A percentile compares a stretch with the other conserved stretches of the same genome.
Conservation (phyloP, 2,329 filamentous ascomycete genomes). For the Trichocomaceae sp. region DNA sequence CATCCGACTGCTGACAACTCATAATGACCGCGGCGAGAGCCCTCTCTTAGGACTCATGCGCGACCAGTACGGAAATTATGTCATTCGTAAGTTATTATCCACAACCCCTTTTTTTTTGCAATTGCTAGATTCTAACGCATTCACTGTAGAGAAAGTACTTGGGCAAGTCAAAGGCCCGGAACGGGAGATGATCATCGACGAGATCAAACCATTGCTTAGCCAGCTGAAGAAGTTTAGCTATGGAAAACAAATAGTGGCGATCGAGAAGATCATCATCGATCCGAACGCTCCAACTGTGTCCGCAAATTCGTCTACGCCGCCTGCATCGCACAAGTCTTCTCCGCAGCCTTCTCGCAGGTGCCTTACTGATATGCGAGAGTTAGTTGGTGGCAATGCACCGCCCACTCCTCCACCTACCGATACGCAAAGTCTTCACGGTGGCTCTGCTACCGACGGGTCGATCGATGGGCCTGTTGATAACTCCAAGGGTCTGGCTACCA, state of each 20-base stretch:
- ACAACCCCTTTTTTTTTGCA: neutral
- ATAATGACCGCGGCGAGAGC: conserved; percentile 58
- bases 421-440: conserved; percentile 48
- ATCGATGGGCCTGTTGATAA: conserved; percentile 38
- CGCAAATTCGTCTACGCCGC: conserved; percentile 32
- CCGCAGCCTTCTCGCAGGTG: conserved; percentile 30
- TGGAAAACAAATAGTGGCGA: conserved; percentile 59
- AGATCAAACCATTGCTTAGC: conserved; percentile 57
- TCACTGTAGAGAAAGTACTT: conserved; percentile 67
- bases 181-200: conserved; percentile 53
- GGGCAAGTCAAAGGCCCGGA: conserved; percentile 55
- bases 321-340: conserved; percentile 35
- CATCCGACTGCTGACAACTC: conserved; percentile 54
- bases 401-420: conserved; percentile 63
- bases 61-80: conserved; percentile 92
- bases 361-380: conserved; percentile 36
- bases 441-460: conserved; percentile 27
- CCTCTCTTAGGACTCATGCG: conserved; percentile 73
- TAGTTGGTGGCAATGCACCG: conserved; percentile 49
- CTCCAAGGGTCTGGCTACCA: conserved; percentile 29
- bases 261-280: conserved; percentile 51
- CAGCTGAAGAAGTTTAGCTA: conserved; percentile 58
- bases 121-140: conserved; percentile 17
- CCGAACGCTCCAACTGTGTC: conserved; percentile 23
- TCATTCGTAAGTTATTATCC: conserved; percentile 70